Conservation (phyloP, 805 yeast genomes). For the Barnettozyma wickerhamii region DNA sequence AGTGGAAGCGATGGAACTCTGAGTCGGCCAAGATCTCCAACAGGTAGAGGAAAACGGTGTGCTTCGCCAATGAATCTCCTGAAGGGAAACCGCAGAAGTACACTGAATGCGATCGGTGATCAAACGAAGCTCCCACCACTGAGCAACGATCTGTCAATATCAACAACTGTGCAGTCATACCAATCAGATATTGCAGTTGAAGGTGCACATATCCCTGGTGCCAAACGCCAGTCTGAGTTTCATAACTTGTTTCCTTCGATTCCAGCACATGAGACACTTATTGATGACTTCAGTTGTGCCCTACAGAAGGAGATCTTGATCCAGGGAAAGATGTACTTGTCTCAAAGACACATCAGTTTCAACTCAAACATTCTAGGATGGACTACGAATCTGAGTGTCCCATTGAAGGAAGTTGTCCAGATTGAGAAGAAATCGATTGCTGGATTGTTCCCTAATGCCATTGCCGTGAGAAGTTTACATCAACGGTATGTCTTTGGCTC, state of each 20-base stretch:
- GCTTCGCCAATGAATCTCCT: not conserved
- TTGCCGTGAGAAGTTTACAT: slow-evolving; percentile 35
- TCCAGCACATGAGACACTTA: slow-evolving; percentile 60
- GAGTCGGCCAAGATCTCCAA: not conserved
- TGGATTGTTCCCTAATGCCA: slow-evolving; percentile 88
- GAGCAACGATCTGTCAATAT: not conserved
- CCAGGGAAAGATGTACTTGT: slow-evolving; percentile 82
- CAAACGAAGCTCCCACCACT: not conserved
- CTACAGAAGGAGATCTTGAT: slow-evolving; percentile 78
- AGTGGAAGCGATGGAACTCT: not conserved
- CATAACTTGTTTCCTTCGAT: slow-evolving; percentile 69
- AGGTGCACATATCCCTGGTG: slow-evolving; percentile 8
- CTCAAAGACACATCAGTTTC: slow-evolving; percentile 76
- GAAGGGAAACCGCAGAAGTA: not conserved
- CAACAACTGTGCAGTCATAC: not conserved
- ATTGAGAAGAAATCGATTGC: slow-evolving; percentile 83
- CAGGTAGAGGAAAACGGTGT: not conserved
- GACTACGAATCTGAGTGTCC: slow-evolving; percentile 78
- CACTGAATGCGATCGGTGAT: not conserved
- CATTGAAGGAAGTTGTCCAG: slow-evolving; percentile 65
- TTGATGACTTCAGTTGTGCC: slow-evolving; percentile 91
- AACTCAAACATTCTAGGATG: slow-evolving; percentile 86
- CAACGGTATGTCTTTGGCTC: slow-evolving; percentile 80
- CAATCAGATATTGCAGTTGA: not conserved
- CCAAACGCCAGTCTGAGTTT: slow-evolving; percentile 67